Evolutionary conservation across 2,329 filamentous ascomycete genomes (phyloP).

Genomic region (Akanthomyces muscarius): DNA sequence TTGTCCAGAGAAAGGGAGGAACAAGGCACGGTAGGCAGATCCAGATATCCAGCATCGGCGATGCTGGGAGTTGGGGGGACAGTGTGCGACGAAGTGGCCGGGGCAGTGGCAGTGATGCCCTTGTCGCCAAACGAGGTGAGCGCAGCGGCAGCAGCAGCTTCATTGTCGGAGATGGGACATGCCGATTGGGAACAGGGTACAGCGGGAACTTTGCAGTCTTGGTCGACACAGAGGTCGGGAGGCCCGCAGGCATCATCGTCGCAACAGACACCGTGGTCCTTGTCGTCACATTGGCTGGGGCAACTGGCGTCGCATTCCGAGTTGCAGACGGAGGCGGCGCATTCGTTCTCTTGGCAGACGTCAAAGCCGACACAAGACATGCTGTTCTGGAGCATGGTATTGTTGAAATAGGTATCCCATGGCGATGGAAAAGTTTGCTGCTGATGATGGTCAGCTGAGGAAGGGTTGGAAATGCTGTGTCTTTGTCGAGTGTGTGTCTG

Average conservation of each 20-base stretch:
- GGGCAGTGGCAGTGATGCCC: conserved; percentile 17
- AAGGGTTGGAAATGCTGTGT: conserved; percentile 17
- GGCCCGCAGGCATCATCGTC: conserved; percentile 32
- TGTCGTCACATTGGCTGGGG: conserved; percentile 33
- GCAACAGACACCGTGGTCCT: conserved; percentile 32
- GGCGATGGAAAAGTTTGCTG: conserved; percentile 12
- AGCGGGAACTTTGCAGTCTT: conserved; percentile 35
- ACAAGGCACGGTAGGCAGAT: conserved; percentile 21
- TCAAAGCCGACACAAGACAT: conserved; percentile 8
- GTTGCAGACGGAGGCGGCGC: conserved; percentile 30
- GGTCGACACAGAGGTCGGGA: conserved; percentile 37
- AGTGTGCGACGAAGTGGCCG: conserved; percentile 18
- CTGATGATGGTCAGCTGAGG: neutral
- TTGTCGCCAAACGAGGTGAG: conserved; percentile 30
- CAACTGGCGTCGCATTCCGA: conserved; percentile 34
- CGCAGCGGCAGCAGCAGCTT: conserved; percentile 26
- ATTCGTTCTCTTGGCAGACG: conserved; percentile 24
- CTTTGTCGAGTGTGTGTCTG: conserved; percentile 16
- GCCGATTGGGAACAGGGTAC: conserved; percentile 31
- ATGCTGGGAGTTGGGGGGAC: conserved; percentile 14
- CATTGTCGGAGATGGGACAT: conserved; percentile 23
- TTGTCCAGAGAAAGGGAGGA: conserved; percentile 23
- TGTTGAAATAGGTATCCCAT: conserved; percentile 16
- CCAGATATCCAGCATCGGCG: conserved; percentile 15
- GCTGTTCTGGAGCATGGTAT: conserved; percentile 10